Evolutionary conservation across 2,329 filamentous ascomycete genomes (phyloP).

Genomic region (Nemania abortiva): DNA sequence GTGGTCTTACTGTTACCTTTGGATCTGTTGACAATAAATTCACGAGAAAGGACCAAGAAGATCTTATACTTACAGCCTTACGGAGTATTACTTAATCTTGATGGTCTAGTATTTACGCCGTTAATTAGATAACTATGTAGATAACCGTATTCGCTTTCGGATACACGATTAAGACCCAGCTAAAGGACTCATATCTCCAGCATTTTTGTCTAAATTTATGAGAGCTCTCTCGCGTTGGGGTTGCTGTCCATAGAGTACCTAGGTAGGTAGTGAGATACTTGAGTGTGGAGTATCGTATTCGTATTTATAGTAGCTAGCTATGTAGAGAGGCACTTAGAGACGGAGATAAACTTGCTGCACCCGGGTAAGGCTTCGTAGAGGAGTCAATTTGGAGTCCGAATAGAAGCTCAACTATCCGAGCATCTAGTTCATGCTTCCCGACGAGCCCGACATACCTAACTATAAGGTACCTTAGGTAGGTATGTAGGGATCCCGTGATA

Average conservation of each 20-base stretch:
- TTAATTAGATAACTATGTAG: too few species aligned
- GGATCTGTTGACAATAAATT: too few species aligned
- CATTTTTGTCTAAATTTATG: too few species aligned
- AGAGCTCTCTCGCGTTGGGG: neutral
- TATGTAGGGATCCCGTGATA: too few species aligned
- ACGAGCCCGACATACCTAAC: neutral
- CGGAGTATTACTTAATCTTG: too few species aligned
- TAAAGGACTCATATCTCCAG: neutral
- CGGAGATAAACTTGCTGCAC: neutral
- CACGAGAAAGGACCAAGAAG: too few species aligned
- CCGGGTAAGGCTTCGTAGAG: neutral
- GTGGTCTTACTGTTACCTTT: too few species aligned
- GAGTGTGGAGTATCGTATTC: constrained; percentile 3
- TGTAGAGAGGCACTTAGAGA: neutral
- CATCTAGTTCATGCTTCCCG: neutral
- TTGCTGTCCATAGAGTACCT: neutral
- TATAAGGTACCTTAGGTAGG: neutral
- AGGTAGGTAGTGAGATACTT: too few species aligned
- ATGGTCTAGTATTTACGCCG: too few species aligned
- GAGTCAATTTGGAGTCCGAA: neutral
- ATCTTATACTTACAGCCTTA: too few species aligned
- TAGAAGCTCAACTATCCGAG: neutral
- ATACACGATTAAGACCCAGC: neutral
- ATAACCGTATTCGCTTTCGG: constrained; percentile 25
- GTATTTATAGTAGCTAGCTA: neutral